Evolutionary conservation across 2,329 filamentous ascomycete genomes (phyloP).

Genomic region (Cladophialophora chaetospira): DNA sequence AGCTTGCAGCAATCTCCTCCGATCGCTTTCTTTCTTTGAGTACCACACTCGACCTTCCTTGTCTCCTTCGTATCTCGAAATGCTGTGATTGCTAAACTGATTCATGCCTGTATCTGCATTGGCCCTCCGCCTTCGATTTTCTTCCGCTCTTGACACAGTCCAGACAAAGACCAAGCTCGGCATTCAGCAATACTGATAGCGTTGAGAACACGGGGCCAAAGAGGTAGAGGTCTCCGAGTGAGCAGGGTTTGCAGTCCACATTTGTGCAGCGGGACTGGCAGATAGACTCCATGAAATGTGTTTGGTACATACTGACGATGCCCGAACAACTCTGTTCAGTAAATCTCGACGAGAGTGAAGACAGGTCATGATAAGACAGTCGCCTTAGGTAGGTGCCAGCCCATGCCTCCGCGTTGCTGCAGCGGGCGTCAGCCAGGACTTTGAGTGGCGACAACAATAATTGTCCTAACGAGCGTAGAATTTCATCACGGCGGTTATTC

Average conservation of each 20-base stretch:
- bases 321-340: not conserved
- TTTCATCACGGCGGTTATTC: not conserved
- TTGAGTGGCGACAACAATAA: not conserved
- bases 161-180: not conserved
- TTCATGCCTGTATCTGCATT: not conserved
- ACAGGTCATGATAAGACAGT: not conserved
- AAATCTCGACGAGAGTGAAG: not conserved
- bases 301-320: not conserved
- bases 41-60: too few relatives aligned
- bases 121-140: not conserved
- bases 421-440: not conserved
- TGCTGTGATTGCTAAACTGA: not conserved
- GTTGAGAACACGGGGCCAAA: not conserved
- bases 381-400: not conserved
- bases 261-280: not conserved
- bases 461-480: not conserved
- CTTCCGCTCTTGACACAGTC: slow-evolving; percentile 1
- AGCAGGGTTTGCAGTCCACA: not conserved
- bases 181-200: not conserved
- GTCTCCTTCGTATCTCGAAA: too few relatives aligned
- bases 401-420: not conserved
- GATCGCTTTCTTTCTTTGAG: too few relatives aligned
- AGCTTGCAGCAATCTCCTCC: too few relatives aligned
- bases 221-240: not conserved
- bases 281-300: not conserved